phyloP scores from a whole-genome alignment of 441 rosid genomes.

The Erodium chrysanthum region DNA sequence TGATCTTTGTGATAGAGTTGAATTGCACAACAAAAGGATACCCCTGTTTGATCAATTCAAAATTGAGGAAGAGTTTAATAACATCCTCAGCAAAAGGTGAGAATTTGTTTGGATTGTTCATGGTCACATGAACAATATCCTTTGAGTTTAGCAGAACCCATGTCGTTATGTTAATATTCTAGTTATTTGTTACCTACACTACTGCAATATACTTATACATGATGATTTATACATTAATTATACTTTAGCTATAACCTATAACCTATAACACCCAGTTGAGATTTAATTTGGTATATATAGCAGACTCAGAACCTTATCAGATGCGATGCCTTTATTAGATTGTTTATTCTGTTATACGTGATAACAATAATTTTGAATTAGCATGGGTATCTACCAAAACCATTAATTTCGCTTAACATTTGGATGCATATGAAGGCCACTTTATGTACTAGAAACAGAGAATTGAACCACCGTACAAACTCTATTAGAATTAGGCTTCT shows the following conservation, averaged over 20 bases:
- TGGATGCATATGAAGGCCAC: neutral
- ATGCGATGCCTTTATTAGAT: neutral
- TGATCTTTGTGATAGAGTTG: constrained; percentile 81
- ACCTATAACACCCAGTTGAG: neutral
- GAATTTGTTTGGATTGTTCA: constrained; percentile 14
- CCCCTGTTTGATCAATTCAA: constrained; percentile 82
- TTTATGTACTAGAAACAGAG: neutral
- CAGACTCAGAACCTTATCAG: too few relatives aligned
- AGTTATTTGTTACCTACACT: neutral
- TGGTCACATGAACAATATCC: constrained; percentile 2
- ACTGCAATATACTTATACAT: neutral
- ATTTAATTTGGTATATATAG: neutral
- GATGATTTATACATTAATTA: neutral
- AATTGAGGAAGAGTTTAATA: constrained; percentile 78
- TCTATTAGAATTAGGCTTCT: neutral
- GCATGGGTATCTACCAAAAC: neutral
- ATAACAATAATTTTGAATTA: neutral
- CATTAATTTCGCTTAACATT: neutral
- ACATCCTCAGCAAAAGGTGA: constrained; percentile 85
- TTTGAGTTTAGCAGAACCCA: neutral
- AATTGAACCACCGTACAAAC: neutral
- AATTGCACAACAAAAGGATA: constrained; percentile 56
- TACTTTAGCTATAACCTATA: neutral
- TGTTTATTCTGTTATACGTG: neutral
- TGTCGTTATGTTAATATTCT: neutral